A percentile compares a stretch with the other conserved stretches of the same genome.
Conservation (phyloP, 768 basidiomycete species). For the Favolaschia claudopus region DNA sequence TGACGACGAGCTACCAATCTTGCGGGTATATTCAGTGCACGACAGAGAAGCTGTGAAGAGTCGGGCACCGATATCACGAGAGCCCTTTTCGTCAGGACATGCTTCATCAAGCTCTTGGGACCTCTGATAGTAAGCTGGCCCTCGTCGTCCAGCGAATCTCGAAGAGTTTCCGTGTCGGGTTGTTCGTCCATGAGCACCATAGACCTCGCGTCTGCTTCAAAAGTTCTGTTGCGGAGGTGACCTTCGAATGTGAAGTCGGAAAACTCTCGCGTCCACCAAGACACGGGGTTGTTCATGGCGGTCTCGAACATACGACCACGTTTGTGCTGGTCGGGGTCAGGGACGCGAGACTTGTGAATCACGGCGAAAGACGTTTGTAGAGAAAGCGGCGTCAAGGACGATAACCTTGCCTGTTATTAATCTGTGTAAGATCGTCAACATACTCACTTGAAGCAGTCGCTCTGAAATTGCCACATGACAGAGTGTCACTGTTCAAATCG, state of each 20-base stretch:
- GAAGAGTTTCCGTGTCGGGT: constrained; percentile 49
- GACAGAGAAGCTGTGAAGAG: constrained; percentile 90
- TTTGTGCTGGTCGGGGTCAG: constrained; percentile 79
- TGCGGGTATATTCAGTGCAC: constrained; percentile 86
- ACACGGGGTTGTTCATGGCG: constrained; percentile 73
- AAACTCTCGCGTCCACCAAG: constrained; percentile 86
- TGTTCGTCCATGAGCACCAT: constrained; percentile 35
- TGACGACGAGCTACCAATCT: constrained; percentile 91
- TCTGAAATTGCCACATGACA: too few species aligned
- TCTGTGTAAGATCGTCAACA: too few species aligned
- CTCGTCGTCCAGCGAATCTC: constrained; percentile 51
- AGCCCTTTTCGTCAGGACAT: constrained; percentile 81
- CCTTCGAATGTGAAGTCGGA: constrained; percentile 69
- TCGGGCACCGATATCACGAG: constrained; percentile 86
- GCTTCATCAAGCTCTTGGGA: constrained; percentile 92
- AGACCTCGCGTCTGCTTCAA: constrained; percentile 68
- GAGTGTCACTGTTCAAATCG: too few species aligned
- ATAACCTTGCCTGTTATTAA: constrained; percentile 87
- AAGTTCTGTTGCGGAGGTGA: constrained; percentile 79
- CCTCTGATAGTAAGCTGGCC: constrained; percentile 77
- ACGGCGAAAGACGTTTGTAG: constrained; percentile 83
- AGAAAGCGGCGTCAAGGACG: constrained; percentile 84
- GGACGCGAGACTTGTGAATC: constrained; percentile 82
- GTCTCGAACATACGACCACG: constrained; percentile 90
- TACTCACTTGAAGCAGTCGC: too few species aligned